These are phyloP conservation scores for Lichtheimia ornata DNA, from an alignment of 371 early-diverging fungal genomes.

Conservation along the genomic window DNA sequence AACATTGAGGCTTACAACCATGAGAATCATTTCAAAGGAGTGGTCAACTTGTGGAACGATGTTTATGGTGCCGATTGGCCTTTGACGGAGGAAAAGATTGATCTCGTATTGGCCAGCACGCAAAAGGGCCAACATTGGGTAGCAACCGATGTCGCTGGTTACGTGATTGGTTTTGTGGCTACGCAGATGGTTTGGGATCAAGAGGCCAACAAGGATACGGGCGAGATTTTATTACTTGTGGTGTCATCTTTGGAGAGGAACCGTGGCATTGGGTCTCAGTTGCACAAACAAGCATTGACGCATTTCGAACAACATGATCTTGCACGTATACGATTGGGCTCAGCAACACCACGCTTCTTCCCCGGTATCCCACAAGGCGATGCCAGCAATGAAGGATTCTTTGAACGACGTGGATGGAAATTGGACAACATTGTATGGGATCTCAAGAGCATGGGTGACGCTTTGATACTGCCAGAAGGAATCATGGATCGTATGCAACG, in stretches of 20 bases:
- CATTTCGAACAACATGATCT: conserved; percentile 18
- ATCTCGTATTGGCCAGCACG: conserved; percentile 22
- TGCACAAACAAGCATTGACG: conserved; percentile 34
- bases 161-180: conserved; percentile 41
- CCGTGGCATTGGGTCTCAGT: conserved; percentile 34
- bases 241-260: conserved; percentile 26
- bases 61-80: conserved; percentile 29
- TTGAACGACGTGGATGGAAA: conserved; percentile 41
- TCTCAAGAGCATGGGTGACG: conserved; percentile 27
- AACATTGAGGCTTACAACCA: conserved; percentile 5
- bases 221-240: conserved; percentile 40
- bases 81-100: conserved; percentile 25
- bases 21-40: conserved; percentile 14
- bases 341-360: conserved; percentile 53
- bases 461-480: conserved; percentile 24
- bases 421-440: conserved; percentile 26
- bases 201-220: conserved; percentile 10
- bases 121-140: conserved; percentile 25
- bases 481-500: conserved; percentile 31
- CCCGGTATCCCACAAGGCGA: conserved; percentile 40
- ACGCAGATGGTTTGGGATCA: conserved; percentile 23
- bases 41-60: conserved; percentile 27
- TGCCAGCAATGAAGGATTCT: conserved; percentile 26
- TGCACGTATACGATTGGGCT: conserved; percentile 24
- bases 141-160: conserved; percentile 11